These are phyloP conservation scores for Xylariaceae sp. DNA, from an alignment of 2,329 filamentous ascomycete species.

Conservation along the genomic window DNA sequence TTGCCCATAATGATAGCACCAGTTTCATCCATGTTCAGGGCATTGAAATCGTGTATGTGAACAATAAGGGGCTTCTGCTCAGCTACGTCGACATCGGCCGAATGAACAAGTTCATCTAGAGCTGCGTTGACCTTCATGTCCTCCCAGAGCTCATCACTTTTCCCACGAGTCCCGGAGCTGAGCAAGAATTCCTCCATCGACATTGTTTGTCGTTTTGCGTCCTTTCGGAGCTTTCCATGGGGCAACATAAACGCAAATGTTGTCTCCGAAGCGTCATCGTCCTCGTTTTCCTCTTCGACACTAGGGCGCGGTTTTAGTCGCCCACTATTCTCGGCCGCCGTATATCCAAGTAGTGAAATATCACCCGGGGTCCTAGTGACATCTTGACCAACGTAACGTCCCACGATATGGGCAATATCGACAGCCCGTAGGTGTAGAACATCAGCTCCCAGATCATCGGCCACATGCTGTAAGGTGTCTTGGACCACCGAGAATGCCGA, in stretches of 20 bases:
- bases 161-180: slow-evolving; percentile 48
- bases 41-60: slow-evolving; percentile 81
- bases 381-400: slow-evolving; percentile 72
- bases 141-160: slow-evolving; percentile 61
- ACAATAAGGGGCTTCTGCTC: slow-evolving; percentile 67
- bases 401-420: slow-evolving; percentile 73
- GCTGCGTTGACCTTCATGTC: slow-evolving; percentile 66
- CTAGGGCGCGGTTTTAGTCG: slow-evolving; percentile 38
- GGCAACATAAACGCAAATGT: slow-evolving; percentile 28
- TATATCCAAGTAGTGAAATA: slow-evolving; percentile 63
- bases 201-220: slow-evolving; percentile 37
- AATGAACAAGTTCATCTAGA: slow-evolving; percentile 62
- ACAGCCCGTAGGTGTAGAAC: slow-evolving; percentile 72
- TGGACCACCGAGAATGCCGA: slow-evolving; percentile 33
- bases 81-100: slow-evolving; percentile 47
- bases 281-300: slow-evolving; percentile 27
- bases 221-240: slow-evolving; percentile 32
- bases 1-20: slow-evolving; percentile 73
- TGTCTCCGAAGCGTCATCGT: slow-evolving; percentile 4
- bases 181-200: slow-evolving; percentile 53
- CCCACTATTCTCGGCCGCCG: slow-evolving; percentile 61
- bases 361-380: slow-evolving; percentile 52
- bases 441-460: slow-evolving; percentile 67
- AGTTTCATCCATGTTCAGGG: slow-evolving; percentile 71
- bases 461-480: slow-evolving; percentile 61